Conservation (phyloP, 371 early-diverging fungal species). For the Apophysomyces variabilis region DNA sequence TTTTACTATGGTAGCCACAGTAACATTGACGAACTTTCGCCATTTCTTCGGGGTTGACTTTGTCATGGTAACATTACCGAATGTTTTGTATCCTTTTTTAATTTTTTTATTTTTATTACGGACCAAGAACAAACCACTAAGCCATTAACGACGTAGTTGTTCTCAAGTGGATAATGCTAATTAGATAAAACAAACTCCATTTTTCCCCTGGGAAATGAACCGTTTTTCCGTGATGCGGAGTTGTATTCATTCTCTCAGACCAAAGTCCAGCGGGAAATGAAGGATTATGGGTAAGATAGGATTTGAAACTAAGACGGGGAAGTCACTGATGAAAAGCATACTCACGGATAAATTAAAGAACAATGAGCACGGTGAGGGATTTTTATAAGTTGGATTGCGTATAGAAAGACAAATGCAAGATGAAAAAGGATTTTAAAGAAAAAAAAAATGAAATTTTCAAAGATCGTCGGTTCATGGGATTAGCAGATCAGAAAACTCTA, state of each 20-base stretch:
- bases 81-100: not conserved
- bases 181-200: constrained; percentile 7
- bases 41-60: not conserved
- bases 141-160: too few species aligned
- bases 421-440: not conserved
- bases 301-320: constrained; percentile 1
- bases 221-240: constrained; percentile 7
- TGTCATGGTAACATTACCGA: constrained; percentile 5
- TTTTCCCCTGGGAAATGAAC: constrained; percentile 11
- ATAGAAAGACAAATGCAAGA: not conserved
- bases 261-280: constrained; percentile 1
- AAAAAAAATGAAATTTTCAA: not conserved
- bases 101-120: not conserved
- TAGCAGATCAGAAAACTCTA: constrained; percentile 6
- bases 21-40: too few species aligned
- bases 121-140: not conserved
- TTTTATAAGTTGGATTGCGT: not conserved
- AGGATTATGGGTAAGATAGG: not conserved
- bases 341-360: not conserved
- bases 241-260: not conserved
- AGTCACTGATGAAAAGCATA: too few species aligned
- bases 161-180: constrained; percentile 7
- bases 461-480: constrained; percentile 7
- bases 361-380: not conserved
- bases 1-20: too few species aligned